Base-by-base conservation (phyloP, 768 basidiomycete genomes). In the Psilocybe cubensis region DNA sequence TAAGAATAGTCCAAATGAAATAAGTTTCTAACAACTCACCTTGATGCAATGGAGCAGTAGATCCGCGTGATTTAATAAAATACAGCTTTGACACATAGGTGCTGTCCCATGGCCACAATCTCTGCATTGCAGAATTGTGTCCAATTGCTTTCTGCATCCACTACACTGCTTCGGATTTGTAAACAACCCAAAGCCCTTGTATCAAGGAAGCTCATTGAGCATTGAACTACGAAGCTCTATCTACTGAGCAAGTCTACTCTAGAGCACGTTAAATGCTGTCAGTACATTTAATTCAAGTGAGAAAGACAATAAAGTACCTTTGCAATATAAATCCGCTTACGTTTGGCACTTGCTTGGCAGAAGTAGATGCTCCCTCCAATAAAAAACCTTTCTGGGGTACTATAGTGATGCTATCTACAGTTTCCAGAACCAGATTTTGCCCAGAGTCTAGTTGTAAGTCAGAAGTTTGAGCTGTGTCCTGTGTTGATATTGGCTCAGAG, bases 11-110 rank as follows among this genome's bases (percentile, higher is more conserved):
- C 18, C 17, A 24, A 3, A 21, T 17, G 12, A 41, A 27, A 27
- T 29, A 57, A n/a, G 33, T 5, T 4, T 11, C 12, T 6, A 17
- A n/a, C n/a, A 17, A 42, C 59, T 31, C 1, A 58, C 59, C 59
- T 60, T 56, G n/a, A 60, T 33, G 10, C 52, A 52, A 42, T 63
- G 62, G 9, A 60, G 40, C 11, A 9, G 24, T 2, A 48, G 35
- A 8, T 42, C 35, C 9, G 24, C 3, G 46, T 59, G 57, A 6
- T 17, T 12, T 2, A 4, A 17, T 4, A 62, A 14, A 33, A 54
- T 5, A 27, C 61, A 62, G 1, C 6, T n/a, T 6, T 28, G 18
- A 38, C 61, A 62, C 1, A 7, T 8, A 3, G 47, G 3, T 5
- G 18, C 12, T 1, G 44, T 24, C 6, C 61, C 58, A 25, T 56